These are phyloP conservation scores for Fragilaria radians DNA, from an alignment of 108 stramenopile genomes.

Conservation along the genomic window DNA sequence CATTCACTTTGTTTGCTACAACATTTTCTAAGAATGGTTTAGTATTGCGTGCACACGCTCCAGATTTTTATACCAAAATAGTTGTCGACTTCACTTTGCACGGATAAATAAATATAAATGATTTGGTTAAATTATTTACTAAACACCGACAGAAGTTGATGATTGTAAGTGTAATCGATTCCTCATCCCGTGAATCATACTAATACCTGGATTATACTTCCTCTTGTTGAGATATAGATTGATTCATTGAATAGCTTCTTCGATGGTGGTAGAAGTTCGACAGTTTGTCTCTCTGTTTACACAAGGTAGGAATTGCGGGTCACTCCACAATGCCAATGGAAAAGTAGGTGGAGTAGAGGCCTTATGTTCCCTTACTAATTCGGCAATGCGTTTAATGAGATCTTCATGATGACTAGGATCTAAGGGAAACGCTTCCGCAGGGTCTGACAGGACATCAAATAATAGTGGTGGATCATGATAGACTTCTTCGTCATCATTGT, in stretches of 20 bases:
- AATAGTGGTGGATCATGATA: slow-evolving; percentile 66
- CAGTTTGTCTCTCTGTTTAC: slow-evolving; percentile 25
- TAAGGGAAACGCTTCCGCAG: slow-evolving; percentile 46
- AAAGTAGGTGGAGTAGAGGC: slow-evolving; percentile 16
- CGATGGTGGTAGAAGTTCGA: slow-evolving; percentile 15
- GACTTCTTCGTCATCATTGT: slow-evolving; percentile 46
- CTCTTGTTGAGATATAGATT: no score
- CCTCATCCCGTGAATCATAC: no score
- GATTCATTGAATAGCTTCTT: background rate
- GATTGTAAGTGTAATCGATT: no score
- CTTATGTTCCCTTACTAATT: slow-evolving; percentile 34
- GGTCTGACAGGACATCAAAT: slow-evolving; percentile 53
- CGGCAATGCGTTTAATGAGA: slow-evolving; percentile 12
- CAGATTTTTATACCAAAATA: no score
- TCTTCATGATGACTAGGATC: slow-evolving; percentile 31
- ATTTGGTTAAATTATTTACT: no score
- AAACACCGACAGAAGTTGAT: no score
- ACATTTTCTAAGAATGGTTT: slow-evolving; percentile 82
- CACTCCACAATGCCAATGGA: slow-evolving; percentile 36
- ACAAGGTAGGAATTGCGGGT: slow-evolving; percentile 43
- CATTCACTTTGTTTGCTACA: slow-evolving; percentile 66
- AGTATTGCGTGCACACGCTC: no score
- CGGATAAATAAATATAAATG: no score
- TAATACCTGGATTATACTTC: no score
- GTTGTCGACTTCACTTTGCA: no score